Base-by-base conservation (phyloP, 2,329 filamentous ascomycete species). In the Emergomyces africanus region DNA sequence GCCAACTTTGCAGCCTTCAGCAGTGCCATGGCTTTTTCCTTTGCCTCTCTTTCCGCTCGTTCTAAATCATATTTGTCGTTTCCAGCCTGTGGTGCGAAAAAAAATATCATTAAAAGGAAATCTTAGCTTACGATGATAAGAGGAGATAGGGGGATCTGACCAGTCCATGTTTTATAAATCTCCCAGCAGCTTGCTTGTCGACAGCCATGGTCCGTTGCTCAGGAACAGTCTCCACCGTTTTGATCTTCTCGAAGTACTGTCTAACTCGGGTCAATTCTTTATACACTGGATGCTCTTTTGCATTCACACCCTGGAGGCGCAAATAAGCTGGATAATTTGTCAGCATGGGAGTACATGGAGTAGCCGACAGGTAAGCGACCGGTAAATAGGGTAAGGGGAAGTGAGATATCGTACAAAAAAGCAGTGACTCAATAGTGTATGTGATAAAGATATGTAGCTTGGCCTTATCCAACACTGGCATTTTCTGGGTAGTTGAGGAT, bases 211-310 rank as follows among this genome's bases (percentile, higher is more conserved):
- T 80, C 37, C 81, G 79, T 67, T 83, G 78, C 57, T 76, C 72
- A 3, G 81, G 79, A 0, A 82, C 81, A 6, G 78, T 80, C 72
- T 96, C 90, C 2, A 84, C 81, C 15, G 79, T 78, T 69, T 94
- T 89, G 71, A 97, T 92, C 77, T 97, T 99, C 61, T 83, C 84
- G 74, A 96, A 95, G 73, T 97, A 97, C 70, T 90, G 87, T 72
- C 86, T 90, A 58, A 97, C 86, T 59, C 94, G 85, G 60, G 84
- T 86, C 63, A 99, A 81, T 76, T 99, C 94, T 61, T 81, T 81
- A 74, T 90, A 94, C 61, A 99, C 83, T 33, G 89, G 82, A 70
- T 97, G 92, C 57, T 87, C 81, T 71, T 88, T 90, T n/a, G 88
- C 86, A 68, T 96, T 83, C 35, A 86, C 80, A 60, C 88, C 90